Evolutionary conservation across 176 grass and related monocot species (phyloP).

Genomic region (Carex kokanica): DNA sequence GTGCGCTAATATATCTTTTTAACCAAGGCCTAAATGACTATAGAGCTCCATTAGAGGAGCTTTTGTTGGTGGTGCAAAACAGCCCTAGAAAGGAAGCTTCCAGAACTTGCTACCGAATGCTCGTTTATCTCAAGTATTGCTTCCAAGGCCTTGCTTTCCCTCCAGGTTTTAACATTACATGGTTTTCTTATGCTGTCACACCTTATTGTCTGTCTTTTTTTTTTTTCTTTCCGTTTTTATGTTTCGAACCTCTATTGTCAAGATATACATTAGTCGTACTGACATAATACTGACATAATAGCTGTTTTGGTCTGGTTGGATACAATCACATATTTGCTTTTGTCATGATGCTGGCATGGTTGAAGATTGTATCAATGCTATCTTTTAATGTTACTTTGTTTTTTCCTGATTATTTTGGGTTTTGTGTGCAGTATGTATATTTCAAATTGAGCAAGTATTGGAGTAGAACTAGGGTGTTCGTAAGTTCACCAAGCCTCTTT

Average conservation of each 20-base stretch:
- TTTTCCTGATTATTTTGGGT: not conserved
- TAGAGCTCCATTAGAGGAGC: slow-evolving; percentile 84
- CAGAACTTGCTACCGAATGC: slow-evolving; percentile 89
- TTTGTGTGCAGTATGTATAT: not conserved
- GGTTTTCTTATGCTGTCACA: not conserved
- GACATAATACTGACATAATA: not conserved
- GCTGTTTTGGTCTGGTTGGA: not conserved
- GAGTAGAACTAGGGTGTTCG: no score
- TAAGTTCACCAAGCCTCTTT: no score
- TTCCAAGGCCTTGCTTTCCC: slow-evolving; percentile 97
- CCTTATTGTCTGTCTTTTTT: not conserved
- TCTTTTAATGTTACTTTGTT: not conserved
- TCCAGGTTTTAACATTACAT: slow-evolving; percentile 55
- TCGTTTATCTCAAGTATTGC: slow-evolving; percentile 98
- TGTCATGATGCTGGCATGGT: not conserved
- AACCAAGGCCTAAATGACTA: slow-evolving; percentile 94
- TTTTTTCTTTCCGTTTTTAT: not conserved
- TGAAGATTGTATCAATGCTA: not conserved
- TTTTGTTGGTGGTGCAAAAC: slow-evolving; percentile 76
- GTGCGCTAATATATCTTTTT: slow-evolving; percentile 99
- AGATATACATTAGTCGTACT: not conserved
- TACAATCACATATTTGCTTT: not conserved
- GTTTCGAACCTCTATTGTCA: not conserved
- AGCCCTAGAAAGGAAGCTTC: slow-evolving; percentile 54
- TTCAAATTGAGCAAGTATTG: not conserved